Percentiles rank a stretch among this genome's conserved stretches.
phyloP scores from a whole-genome alignment of 2,329 filamentous ascomycete species.

The Neonectria faginata region DNA sequence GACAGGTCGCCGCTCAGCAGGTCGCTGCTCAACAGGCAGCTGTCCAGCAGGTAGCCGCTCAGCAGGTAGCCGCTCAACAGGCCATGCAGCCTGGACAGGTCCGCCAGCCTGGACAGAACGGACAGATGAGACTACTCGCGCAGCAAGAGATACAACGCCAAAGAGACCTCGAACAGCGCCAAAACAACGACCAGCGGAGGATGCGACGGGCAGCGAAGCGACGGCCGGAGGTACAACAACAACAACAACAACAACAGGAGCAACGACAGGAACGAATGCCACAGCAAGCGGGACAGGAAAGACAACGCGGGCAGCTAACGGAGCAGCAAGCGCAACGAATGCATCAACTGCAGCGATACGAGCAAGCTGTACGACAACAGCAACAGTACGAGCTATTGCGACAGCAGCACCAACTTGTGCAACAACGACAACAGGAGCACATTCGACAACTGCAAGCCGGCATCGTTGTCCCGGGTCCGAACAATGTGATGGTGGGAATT shows the following conservation, averaged over 20 bases:
- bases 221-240: not conserved
- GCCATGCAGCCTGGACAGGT: too few species aligned
- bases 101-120: too few species aligned
- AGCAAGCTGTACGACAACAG: not conserved
- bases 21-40: too few species aligned
- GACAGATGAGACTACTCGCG: too few species aligned
- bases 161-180: not conserved
- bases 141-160: not conserved
- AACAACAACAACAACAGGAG: not conserved
- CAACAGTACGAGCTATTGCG: not conserved
- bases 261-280: not conserved
- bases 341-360: not conserved
- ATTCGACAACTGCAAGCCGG: not conserved
- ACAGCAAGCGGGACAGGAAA: not conserved
- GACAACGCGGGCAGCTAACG: too few species aligned
- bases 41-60: too few species aligned
- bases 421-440: not conserved
- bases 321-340: not conserved
- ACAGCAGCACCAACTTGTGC: not conserved
- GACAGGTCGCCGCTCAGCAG: too few species aligned
- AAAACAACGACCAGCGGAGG: not conserved
- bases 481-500: not conserved
- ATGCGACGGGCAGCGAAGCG: not conserved
- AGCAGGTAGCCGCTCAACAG: not conserved
- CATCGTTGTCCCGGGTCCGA: not conserved